A percentile compares a stretch with the other conserved stretches of the same genome.
Conservation (phyloP, 2,329 filamentous ascomycete genomes). For the Aureobasidium vineae region DNA sequence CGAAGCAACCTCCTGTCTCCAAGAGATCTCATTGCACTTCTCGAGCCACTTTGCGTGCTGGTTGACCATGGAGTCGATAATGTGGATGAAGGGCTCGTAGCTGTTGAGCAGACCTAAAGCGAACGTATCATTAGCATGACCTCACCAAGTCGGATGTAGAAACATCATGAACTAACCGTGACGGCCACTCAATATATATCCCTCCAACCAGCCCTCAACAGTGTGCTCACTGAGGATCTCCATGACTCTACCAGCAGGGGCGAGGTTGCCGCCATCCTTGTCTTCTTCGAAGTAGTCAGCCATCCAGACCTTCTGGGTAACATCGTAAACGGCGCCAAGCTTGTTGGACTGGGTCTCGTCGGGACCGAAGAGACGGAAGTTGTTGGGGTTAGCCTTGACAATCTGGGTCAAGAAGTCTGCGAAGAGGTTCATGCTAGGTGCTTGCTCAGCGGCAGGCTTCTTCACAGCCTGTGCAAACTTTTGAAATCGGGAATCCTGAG, state of each 20-base stretch:
- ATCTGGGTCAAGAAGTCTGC: constrained; percentile 66
- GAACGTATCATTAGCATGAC: too few species aligned
- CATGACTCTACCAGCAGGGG: constrained; percentile 69
- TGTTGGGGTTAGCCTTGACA: constrained; percentile 61
- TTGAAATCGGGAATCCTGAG: constrained; percentile 69
- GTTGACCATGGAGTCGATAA: constrained; percentile 83
- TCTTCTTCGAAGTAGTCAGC: constrained; percentile 77
- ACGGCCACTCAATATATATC: too few species aligned
- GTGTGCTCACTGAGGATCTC: constrained; percentile 83
- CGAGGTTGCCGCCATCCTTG: constrained; percentile 69
- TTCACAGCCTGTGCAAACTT: constrained; percentile 64
- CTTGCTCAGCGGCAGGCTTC: constrained; percentile 56
- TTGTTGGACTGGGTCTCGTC: constrained; percentile 84
- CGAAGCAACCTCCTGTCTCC: constrained; percentile 70
- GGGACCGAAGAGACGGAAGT: constrained; percentile 74
- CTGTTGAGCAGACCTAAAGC: constrained; percentile 62
- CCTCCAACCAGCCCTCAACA: constrained; percentile 76
- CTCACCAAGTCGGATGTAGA: too few species aligned
- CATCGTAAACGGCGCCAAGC: constrained; percentile 67
- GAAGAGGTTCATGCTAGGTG: constrained; percentile 69
- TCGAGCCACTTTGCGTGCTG: constrained; percentile 86
- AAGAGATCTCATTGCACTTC: constrained; percentile 75
- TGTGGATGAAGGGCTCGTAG: constrained; percentile 79
- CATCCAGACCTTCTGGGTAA: constrained; percentile 77
- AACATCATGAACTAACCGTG: constrained; percentile 51